Percentiles rank a stretch among this genome's conserved stretches.
Conservation (phyloP, 305 asterid species). For the Fraxinus albicans region DNA sequence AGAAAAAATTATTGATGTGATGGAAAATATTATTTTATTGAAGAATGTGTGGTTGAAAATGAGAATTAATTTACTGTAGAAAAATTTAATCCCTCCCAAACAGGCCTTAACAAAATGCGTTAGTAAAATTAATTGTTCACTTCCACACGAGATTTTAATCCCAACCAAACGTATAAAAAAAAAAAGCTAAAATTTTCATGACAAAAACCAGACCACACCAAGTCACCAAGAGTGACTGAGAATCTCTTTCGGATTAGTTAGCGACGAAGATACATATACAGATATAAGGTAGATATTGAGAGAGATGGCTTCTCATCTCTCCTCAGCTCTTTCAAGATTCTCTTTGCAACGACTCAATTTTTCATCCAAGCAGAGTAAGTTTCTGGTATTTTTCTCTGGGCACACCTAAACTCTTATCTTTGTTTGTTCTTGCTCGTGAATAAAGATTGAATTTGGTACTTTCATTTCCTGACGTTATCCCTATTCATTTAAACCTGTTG, state of each 20-base stretch:
- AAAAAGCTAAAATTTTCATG: no score
- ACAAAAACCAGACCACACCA: not conserved
- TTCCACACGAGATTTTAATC: no score
- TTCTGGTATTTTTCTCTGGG: not conserved
- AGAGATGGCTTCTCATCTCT: conserved; percentile 53
- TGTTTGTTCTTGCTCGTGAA: conserved; percentile 2
- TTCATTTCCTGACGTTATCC: conserved; percentile 3
- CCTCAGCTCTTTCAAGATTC: conserved; percentile 44
- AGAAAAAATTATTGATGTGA: no score
- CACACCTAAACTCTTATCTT: not conserved
- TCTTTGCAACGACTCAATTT: conserved; percentile 33
- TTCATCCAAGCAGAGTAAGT: conserved; percentile 40
- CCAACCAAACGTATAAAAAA: no score
- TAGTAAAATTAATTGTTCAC: no score
- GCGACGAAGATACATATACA: not conserved
- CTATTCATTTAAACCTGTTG: conserved; percentile 2
- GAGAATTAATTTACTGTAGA: no score
- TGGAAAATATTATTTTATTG: no score
- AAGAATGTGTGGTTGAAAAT: no score
- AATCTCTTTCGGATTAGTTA: not conserved
- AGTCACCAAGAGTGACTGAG: not conserved
- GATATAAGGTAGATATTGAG: conserved; percentile 12
- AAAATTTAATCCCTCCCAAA: no score
- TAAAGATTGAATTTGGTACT: not conserved
- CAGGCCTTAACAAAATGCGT: no score